phyloP scores from a whole-genome alignment of 73 alveolate species.

The Paramecium octaurelia region DNA sequence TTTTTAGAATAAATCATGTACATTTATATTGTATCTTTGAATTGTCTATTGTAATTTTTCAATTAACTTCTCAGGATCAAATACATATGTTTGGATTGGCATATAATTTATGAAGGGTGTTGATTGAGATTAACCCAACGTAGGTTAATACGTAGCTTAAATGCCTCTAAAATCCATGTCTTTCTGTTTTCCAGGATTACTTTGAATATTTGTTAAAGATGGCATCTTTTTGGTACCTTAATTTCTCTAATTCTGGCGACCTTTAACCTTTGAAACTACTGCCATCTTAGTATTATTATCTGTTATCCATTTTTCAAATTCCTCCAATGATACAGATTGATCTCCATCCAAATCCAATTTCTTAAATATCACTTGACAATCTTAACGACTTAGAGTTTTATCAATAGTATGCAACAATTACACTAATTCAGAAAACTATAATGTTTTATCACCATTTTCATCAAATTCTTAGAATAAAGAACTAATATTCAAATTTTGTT shows the following conservation, averaged over 20 bases:
- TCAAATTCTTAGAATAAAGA: constrained; percentile 32
- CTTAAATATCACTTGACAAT: constrained; percentile 42
- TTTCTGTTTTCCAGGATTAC: not conserved
- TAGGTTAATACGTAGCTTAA: not conserved
- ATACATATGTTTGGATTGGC: not conserved
- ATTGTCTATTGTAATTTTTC: not conserved
- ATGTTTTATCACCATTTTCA: constrained; percentile 20
- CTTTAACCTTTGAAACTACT: not conserved
- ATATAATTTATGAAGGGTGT: not conserved
- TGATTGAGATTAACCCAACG: not conserved
- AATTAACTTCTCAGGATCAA: not conserved
- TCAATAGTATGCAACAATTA: constrained; percentile 43
- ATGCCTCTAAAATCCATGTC: not conserved
- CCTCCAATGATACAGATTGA: constrained; percentile 53
- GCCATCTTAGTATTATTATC: constrained; percentile 54
- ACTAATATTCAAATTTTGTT: constrained; percentile 29
- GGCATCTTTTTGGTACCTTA: not conserved
- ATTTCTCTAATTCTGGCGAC: not conserved
- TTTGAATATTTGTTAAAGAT: not conserved
- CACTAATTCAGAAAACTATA: constrained; percentile 43
- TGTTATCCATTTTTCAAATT: constrained; percentile 61
- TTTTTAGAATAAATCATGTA: not conserved
- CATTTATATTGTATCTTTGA: not conserved
- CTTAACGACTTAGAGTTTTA: constrained; percentile 8
- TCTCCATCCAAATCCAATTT: constrained; percentile 59